A percentile compares a stretch with the other conserved stretches of the same genome.
Evolutionary conservation across 345 rosid genomes (phyloP).

Genomic region (Combretum micranthum): DNA sequence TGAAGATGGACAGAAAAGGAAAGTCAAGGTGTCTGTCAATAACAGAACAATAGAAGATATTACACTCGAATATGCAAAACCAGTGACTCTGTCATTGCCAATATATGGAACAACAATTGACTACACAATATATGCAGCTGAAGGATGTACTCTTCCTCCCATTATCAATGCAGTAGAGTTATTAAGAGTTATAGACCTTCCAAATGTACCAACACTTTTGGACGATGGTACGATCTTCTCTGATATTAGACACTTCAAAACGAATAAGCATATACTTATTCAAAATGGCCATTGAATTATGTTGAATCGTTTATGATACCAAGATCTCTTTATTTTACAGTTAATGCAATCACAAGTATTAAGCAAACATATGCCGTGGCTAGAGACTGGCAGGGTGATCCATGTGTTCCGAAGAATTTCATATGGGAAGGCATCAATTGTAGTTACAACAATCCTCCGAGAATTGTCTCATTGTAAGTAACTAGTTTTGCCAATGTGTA

Average conservation of each 20-base stretch:
- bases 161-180: slow-evolving; percentile 1
- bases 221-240: not conserved
- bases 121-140: slow-evolving; percentile 2
- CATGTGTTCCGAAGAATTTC: slow-evolving; percentile 38
- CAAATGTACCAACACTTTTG: not conserved
- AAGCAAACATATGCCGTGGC: not conserved
- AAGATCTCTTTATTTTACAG: no score
- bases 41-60: not conserved
- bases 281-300: no score
- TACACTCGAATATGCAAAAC: not conserved
- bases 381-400: slow-evolving; percentile 46
- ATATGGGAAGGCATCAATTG: slow-evolving; percentile 48
- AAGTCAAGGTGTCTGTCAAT: not conserved
- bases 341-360: no score
- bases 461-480: slow-evolving; percentile 43
- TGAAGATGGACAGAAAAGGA: no score
- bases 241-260: no score
- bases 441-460: slow-evolving; percentile 16
- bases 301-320: no score
- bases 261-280: no score
- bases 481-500: no score
- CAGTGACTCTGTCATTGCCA: not conserved
- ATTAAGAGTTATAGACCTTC: not conserved
- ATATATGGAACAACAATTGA: not conserved
- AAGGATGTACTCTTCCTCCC: slow-evolving; percentile 1